Percentiles rank a stretch among this genome's conserved stretches.
Evolutionary conservation across 2,329 filamentous ascomycete genomes (phyloP).

Genomic region (Paecilomyces fulvus): DNA sequence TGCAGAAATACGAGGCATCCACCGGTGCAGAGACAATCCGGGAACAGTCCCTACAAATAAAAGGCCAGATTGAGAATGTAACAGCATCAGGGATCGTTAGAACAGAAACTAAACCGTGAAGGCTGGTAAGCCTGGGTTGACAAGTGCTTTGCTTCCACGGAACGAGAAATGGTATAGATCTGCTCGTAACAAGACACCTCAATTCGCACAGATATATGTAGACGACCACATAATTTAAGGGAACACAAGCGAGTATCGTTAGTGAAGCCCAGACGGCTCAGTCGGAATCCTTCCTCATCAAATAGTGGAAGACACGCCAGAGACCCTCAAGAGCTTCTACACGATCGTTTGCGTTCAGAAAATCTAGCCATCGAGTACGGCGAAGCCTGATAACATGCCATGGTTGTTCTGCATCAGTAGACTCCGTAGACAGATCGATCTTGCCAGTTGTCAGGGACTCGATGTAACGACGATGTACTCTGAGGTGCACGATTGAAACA

Average conservation of each 20-base stretch:
- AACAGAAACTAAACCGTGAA: too few relatives aligned
- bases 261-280: background rate
- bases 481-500: slow-evolving; percentile 50
- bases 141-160: background rate
- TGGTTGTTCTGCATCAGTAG: slow-evolving; percentile 20
- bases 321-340: slow-evolving; percentile 48
- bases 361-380: slow-evolving; percentile 51
- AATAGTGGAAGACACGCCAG: slow-evolving; percentile 50
- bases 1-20: too few relatives aligned
- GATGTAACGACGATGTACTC: slow-evolving; percentile 49
- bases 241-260: background rate
- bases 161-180: background rate
- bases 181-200: background rate
- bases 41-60: too few relatives aligned
- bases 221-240: background rate
- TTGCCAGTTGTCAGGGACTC: slow-evolving; percentile 44
- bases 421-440: slow-evolving; percentile 15
- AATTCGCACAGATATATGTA: background rate
- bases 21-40: too few relatives aligned
- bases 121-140: too few relatives aligned
- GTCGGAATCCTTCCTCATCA: slow-evolving; percentile 31
- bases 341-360: slow-evolving; percentile 47
- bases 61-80: too few relatives aligned
- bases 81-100: too few relatives aligned
- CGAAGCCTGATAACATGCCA: slow-evolving; percentile 48